These are phyloP conservation scores for Dunaliella primolecta DNA, from an alignment of 139 green algal species.

Conservation along the genomic window DNA sequence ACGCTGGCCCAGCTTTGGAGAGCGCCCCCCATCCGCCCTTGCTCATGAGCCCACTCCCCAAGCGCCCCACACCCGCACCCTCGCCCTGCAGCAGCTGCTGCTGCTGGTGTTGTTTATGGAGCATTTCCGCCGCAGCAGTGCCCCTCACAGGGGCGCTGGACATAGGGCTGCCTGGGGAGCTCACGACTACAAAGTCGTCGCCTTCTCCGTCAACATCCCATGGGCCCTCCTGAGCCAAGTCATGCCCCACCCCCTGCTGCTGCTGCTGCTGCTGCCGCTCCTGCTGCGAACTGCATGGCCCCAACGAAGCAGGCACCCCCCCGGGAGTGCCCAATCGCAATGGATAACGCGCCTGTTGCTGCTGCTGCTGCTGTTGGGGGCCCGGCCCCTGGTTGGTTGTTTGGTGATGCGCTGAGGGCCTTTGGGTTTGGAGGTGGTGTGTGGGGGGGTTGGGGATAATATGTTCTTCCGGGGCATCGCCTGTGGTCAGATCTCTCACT, in stretches of 20 bases:
- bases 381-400: too few relatives aligned
- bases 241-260: not conserved
- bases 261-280: not conserved
- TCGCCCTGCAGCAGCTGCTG: too few relatives aligned
- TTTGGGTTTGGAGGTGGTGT: too few relatives aligned
- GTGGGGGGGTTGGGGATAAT: too few relatives aligned
- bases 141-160: not conserved
- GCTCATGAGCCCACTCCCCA: too few relatives aligned
- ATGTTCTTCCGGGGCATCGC: too few relatives aligned
- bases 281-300: not conserved
- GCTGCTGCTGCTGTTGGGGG: too few relatives aligned
- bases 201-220: not conserved
- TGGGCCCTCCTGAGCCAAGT: not conserved
- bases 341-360: too few relatives aligned
- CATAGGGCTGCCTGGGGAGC: not conserved
- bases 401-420: too few relatives aligned
- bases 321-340: not conserved
- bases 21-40: not conserved
- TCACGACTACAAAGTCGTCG: constrained; percentile 2
- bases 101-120: not conserved
- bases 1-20: not conserved
- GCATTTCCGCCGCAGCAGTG: not conserved
- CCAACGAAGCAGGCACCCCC: too few relatives aligned
- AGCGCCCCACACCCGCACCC: too few relatives aligned
- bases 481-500: too few relatives aligned